Evolutionary conservation across 2,329 filamentous ascomycete species (phyloP).

Genomic region (Fusarium brevicatenulatum): DNA sequence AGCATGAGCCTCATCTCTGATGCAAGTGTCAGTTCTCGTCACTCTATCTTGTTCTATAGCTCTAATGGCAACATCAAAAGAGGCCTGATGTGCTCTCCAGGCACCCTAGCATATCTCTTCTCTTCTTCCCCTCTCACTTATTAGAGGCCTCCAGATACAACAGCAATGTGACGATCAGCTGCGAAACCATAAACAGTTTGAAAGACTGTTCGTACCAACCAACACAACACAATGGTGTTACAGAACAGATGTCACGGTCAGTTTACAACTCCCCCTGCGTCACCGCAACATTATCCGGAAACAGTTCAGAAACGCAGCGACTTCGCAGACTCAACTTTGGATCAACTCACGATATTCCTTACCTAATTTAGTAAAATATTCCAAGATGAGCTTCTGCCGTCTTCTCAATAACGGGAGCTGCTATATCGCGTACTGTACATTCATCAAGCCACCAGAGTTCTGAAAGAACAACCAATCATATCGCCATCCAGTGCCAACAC

Average conservation of each 20-base stretch:
- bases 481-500: not conserved
- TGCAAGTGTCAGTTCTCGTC: not conserved
- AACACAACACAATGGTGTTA: not conserved
- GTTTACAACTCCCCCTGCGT: not conserved
- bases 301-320: not conserved
- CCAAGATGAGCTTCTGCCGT: not conserved
- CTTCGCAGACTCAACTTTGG: not conserved
- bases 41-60: not conserved
- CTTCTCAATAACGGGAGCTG: not conserved
- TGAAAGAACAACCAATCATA: not conserved
- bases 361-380: not conserved
- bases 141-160: not conserved
- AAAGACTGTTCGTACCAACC: not conserved
- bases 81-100: not conserved
- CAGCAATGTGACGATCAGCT: not conserved
- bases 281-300: not conserved
- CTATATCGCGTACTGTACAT: not conserved
- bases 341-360: not conserved
- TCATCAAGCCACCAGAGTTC: not conserved
- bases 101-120: fast-evolving
- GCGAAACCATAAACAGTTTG: not conserved
- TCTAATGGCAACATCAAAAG: not conserved
- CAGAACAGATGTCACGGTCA: not conserved
- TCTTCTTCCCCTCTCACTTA: not conserved
- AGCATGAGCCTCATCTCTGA: not conserved